These are phyloP conservation scores for Pythium chondricola DNA, from an alignment of 352 stramenopile genomes.

Conservation along the genomic window DNA sequence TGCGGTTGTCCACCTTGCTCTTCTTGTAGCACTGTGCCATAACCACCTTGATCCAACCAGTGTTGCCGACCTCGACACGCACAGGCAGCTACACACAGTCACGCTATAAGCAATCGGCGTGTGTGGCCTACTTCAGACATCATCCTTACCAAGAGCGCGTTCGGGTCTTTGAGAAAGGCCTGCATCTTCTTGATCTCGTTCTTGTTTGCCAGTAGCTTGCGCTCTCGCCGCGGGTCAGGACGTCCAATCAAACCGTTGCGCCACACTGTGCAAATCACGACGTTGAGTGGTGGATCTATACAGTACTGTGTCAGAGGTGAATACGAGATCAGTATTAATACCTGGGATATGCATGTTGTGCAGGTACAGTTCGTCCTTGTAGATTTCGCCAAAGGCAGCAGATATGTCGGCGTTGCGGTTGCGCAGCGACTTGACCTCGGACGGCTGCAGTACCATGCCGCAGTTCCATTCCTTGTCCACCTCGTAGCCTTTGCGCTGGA, in stretches of 20 bases:
- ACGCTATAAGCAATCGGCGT: not conserved
- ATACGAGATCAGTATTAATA: conserved; percentile 23
- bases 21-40: conserved; percentile 62
- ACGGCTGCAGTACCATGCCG: conserved; percentile 62
- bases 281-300: not conserved
- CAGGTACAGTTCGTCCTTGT: conserved; percentile 63
- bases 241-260: conserved; percentile 65
- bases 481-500: conserved; percentile 40
- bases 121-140: not conserved
- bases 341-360: conserved; percentile 79
- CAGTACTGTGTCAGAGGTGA: not conserved
- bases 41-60: conserved; percentile 83
- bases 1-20: conserved; percentile 64
- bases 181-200: conserved; percentile 77
- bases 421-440: conserved; percentile 73
- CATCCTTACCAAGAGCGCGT: conserved; percentile 57
- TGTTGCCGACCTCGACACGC: conserved; percentile 65
- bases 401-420: conserved; percentile 63
- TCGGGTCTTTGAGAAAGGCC: conserved; percentile 48
- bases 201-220: conserved; percentile 69
- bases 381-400: conserved; percentile 70
- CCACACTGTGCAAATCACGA: no score
- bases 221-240: conserved; percentile 57
- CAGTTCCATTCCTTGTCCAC: conserved; percentile 75
- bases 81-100: conserved; percentile 44